These are phyloP conservation scores for Kwoniella newhampshirensis DNA, from an alignment of 768 basidiomycete species.

Conservation along the genomic window DNA sequence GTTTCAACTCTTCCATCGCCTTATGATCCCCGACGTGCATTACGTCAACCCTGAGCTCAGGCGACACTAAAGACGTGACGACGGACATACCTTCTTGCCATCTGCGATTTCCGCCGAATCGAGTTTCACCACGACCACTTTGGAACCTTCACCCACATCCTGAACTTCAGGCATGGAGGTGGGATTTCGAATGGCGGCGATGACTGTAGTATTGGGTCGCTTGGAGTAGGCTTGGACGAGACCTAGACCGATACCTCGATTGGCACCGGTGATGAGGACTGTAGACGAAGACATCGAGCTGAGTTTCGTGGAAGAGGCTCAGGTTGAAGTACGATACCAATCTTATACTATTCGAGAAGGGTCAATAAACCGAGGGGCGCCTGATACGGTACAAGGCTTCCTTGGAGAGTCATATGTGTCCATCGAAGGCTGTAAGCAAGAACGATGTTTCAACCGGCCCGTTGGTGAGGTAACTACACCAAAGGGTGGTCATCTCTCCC, in stretches of 20 bases:
- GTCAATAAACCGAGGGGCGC: no score
- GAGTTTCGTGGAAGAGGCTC: no score
- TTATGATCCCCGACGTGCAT: not conserved
- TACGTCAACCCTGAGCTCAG: not conserved
- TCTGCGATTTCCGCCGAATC: constrained; percentile 11
- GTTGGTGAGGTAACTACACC: no score
- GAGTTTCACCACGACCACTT: constrained; percentile 15
- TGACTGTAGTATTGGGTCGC: constrained; percentile 11
- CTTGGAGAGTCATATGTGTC: no score
- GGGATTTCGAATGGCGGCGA: constrained; percentile 14
- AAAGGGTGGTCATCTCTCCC: no score
- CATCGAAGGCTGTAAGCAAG: no score
- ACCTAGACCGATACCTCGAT: constrained; percentile 27
- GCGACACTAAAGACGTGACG: no score
- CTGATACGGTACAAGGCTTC: no score
- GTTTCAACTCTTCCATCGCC: constrained; percentile 22
- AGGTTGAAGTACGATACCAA: no score
- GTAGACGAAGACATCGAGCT: constrained; percentile 7
- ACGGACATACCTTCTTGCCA: constrained; percentile 22
- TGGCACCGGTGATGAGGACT: constrained; percentile 27
- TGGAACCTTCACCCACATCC: constrained; percentile 5
- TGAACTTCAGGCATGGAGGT: constrained; percentile 10
- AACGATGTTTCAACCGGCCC: no score
- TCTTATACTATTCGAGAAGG: no score
- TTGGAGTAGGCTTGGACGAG: constrained; percentile 20